Percentiles rank a stretch among this genome's conserved stretches.
Evolutionary conservation across 495 filamentous ascomycete species (phyloP).

Genomic region (Extremus antarcticus): DNA sequence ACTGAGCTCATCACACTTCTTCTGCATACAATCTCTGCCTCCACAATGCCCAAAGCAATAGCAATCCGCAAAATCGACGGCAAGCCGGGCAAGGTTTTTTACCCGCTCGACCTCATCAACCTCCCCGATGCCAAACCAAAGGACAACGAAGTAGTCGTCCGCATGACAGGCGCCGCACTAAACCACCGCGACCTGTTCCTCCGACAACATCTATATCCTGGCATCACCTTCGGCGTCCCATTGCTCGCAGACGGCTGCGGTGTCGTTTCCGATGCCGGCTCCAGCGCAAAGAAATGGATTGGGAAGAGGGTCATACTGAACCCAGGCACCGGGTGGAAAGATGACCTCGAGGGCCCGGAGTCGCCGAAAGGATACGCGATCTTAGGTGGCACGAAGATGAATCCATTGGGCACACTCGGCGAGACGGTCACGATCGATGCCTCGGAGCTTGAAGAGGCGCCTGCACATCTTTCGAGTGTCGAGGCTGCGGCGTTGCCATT

Average conservation of each 20-base stretch:
- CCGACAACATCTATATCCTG: constrained; percentile 82
- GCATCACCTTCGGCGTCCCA: constrained; percentile 61
- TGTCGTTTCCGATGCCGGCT: constrained; percentile 51
- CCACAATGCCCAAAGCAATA: constrained; percentile 45
- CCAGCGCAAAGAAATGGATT: constrained; percentile 40
- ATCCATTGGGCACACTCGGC: constrained; percentile 55
- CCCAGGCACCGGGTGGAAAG: constrained; percentile 64
- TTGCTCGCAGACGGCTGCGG: constrained; percentile 73
- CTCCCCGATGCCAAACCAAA: constrained; percentile 42
- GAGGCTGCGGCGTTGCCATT: constrained; percentile 77
- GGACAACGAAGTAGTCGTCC: constrained; percentile 54
- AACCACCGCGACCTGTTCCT: constrained; percentile 92
- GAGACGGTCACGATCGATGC: constrained; percentile 60
- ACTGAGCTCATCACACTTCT: background rate
- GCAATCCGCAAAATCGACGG: constrained; percentile 50
- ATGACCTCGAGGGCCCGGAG: constrained; percentile 62
- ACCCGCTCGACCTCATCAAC: constrained; percentile 39
- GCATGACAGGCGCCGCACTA: constrained; percentile 62
- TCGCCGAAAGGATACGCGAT: constrained; percentile 49
- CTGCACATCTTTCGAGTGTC: constrained; percentile 53
- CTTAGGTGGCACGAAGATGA: constrained; percentile 56
- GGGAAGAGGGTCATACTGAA: constrained; percentile 63
- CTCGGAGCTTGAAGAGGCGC: constrained; percentile 61
- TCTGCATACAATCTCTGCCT: background rate
- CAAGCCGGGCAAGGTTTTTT: constrained; percentile 82